phyloP scores from a whole-genome alignment of 129 eudicot genomes.

The Calendula officinalis region DNA sequence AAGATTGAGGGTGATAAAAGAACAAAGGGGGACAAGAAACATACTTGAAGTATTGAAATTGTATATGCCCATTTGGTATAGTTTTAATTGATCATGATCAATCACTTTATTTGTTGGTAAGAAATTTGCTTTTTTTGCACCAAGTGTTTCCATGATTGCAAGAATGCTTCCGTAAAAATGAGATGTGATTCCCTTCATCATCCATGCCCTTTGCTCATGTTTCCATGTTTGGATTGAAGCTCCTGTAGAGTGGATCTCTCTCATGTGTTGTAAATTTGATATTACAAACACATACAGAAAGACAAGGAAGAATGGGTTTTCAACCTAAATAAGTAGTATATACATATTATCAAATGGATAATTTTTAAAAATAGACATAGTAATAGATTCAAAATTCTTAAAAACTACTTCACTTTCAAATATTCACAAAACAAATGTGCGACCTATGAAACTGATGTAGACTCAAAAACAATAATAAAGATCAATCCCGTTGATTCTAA shows the following conservation, averaged over 20 bases:
- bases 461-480: too few species aligned
- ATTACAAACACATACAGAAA: conserved; percentile 34
- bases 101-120: conserved; percentile 46
- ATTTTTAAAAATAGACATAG: too few species aligned
- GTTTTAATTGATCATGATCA: conserved; percentile 32
- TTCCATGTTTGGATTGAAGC: conserved; percentile 25
- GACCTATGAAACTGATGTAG: too few species aligned
- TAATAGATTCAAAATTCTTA: too few species aligned
- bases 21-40: conserved; percentile 45
- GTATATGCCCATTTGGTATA: conserved; percentile 37
- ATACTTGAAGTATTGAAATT: conserved; percentile 42
- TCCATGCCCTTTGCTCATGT: conserved; percentile 40
- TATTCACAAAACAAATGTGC: too few species aligned
- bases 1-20: conserved; percentile 33
- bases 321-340: conserved; percentile 25
- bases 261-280: conserved; percentile 35
- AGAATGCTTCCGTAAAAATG: conserved; percentile 38
- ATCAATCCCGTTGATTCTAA: too few species aligned
- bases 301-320: conserved; percentile 30
- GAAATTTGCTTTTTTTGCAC: conserved; percentile 39
- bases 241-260: conserved; percentile 30
- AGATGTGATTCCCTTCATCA: conserved; percentile 38
- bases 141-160: conserved; percentile 35
- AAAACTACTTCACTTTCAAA: too few species aligned
- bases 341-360: not conserved